These are phyloP conservation scores for Linderina pennispora DNA, from an alignment of 192 early-diverging fungal genomes.

Conservation along the genomic window DNA sequence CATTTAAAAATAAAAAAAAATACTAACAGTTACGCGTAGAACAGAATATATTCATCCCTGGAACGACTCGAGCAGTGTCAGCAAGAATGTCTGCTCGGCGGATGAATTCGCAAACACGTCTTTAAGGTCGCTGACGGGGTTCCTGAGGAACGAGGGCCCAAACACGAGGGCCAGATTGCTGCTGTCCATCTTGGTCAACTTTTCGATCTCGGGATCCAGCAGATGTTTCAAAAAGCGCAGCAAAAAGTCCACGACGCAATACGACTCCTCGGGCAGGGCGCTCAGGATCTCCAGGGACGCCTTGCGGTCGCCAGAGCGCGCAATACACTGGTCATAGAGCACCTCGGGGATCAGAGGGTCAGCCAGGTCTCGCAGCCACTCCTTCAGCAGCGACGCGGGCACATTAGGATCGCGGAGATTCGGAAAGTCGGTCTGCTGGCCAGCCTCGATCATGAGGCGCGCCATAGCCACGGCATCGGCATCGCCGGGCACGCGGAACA, in stretches of 20 bases:
- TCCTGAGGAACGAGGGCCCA: constrained; percentile 89
- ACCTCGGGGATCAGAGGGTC: constrained; percentile 83
- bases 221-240: constrained; percentile 80
- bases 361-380: constrained; percentile 91
- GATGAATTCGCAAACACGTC: constrained; percentile 52
- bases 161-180: constrained; percentile 94
- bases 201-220: constrained; percentile 61
- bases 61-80: constrained; percentile 24
- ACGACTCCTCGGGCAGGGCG: constrained; percentile 11
- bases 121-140: constrained; percentile 65
- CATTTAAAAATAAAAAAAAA: too few relatives aligned
- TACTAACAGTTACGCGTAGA: too few relatives aligned
- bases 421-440: constrained; percentile 61
- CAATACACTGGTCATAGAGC: constrained; percentile 73
- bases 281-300: constrained; percentile 48
- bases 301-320: constrained; percentile 50
- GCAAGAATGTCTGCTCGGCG: constrained; percentile 45
- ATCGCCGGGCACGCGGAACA: constrained; percentile 95
- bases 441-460: constrained; percentile 77
- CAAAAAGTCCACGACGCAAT: constrained; percentile 66
- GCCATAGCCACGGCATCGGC: constrained; percentile 71
- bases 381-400: constrained; percentile 84
- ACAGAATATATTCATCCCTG: too few relatives aligned
- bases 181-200: constrained; percentile 84
- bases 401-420: constrained; percentile 86